Base-by-base conservation (phyloP, 179 eudicot genomes). In the Beta macrorhiza region DNA sequence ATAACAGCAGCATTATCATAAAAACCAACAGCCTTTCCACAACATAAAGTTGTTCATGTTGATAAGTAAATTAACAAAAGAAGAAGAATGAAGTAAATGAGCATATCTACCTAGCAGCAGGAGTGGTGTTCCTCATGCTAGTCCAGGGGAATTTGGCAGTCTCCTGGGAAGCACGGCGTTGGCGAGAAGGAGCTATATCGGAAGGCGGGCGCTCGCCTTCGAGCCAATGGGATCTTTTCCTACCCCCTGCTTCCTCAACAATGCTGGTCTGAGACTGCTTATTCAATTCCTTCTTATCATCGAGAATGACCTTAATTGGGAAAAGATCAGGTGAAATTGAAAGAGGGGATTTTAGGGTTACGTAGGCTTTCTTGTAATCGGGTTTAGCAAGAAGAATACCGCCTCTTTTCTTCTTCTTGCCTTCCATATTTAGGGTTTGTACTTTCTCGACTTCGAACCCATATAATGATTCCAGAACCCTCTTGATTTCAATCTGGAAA, bases 371-470 rank as follows among this genome's bases (percentile, higher is more conserved):
- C 84, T 95, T 93, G 75, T 95, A 95, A 62, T 93, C 91, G 0
- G 97, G 95, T 74, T 90, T 95, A 4, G 93, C 93, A 4, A 93
- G 78, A 81, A 95, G 78, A 29, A 93, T 57, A 10, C 97, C 95
- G 1, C 97, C 98, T 62, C 94, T 83, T 85, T 91, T 90, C 89
- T 90, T 92, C 92, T 90, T 93, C 92, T 95, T 95, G 9, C 99
- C 99, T 2, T 93, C 98, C 99, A 89, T 95, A 82, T 95, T 93
- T 55, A 95, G 90, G 78, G 95, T 95, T 70, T 82, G 83, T 1
- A 95, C 99, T 75, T 90, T 92, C 49, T 88, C 91, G 61, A 95
- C 98, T 83, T 95, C 93, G 83, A 95, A 92, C 0, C 98, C 98
- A 69, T 95, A 93, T 5, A 93, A 87, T 22, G 95, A 93, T 74